Evolutionary conservation across 108 stramenopile species (phyloP).

Genomic region (Licmophora abbreviata): DNA sequence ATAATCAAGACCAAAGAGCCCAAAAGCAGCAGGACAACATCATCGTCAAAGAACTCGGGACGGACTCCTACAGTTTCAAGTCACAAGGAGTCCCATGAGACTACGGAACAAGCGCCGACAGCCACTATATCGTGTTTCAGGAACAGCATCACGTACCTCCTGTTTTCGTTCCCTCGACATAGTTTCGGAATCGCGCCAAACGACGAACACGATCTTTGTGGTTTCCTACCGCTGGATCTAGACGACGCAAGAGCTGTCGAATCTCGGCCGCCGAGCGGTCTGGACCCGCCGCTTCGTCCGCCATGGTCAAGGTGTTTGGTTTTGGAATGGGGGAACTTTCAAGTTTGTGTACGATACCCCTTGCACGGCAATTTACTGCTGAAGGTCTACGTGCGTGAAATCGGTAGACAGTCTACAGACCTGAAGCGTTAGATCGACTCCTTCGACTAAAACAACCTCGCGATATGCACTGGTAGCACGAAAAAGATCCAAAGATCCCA

Average conservation of each 20-base stretch:
- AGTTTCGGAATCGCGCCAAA: slow-evolving; percentile 75
- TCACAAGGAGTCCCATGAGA: neutral
- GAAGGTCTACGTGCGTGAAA: too few relatives aligned
- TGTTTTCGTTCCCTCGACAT: slow-evolving; percentile 21
- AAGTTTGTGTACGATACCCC: slow-evolving; percentile 5
- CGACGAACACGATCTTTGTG: slow-evolving; percentile 85
- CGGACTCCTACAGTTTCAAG: slow-evolving; percentile 16
- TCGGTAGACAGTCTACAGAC: too few relatives aligned
- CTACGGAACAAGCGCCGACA: neutral
- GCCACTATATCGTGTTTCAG: neutral
- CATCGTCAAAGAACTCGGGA: slow-evolving; percentile 88
- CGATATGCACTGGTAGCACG: too few relatives aligned
- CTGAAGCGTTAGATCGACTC: too few relatives aligned
- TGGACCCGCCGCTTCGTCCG: slow-evolving; percentile 1
- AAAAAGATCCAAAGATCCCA: too few relatives aligned
- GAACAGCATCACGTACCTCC: neutral
- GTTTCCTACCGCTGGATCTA: slow-evolving; percentile 57
- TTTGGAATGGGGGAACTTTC: neutral
- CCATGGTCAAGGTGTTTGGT: neutral
- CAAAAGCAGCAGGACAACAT: slow-evolving; percentile 62
- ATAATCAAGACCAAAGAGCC: slow-evolving; percentile 60
- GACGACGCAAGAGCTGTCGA: slow-evolving; percentile 53
- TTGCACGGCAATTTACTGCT: too few relatives aligned
- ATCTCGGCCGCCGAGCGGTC: slow-evolving; percentile 62
- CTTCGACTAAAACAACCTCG: too few relatives aligned